These are phyloP conservation scores for Rhexocercosporidium sp. DNA, from an alignment of 2,329 filamentous ascomycete species.

Conservation along the genomic window DNA sequence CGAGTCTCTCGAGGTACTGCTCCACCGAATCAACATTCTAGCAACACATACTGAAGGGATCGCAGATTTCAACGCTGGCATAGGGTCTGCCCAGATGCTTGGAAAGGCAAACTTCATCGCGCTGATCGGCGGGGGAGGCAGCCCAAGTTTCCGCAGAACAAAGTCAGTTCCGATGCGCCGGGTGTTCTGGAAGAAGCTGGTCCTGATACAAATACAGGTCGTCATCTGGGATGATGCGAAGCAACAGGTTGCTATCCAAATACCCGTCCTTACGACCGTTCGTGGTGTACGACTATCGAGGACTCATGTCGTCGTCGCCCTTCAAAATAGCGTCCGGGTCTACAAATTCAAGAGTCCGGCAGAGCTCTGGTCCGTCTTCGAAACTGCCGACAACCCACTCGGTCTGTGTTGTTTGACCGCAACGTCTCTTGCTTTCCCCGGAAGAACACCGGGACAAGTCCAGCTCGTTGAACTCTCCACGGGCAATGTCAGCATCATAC, in stretches of 20 bases:
- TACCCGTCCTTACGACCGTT: slow-evolving; percentile 82
- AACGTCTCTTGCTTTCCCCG: slow-evolving; percentile 80
- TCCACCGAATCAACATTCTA: not conserved
- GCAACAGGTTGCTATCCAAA: slow-evolving; percentile 73
- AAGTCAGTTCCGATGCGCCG: slow-evolving; percentile 53
- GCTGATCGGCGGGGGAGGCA: slow-evolving; percentile 86
- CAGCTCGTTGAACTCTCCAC: slow-evolving; percentile 81
- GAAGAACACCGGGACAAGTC: slow-evolving; percentile 85
- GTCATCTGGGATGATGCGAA: slow-evolving; percentile 92
- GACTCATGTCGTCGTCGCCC: slow-evolving; percentile 77
- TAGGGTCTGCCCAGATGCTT: slow-evolving; percentile 86
- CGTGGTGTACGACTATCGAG: slow-evolving; percentile 79
- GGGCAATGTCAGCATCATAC: slow-evolving; percentile 89
- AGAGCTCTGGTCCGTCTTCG: slow-evolving; percentile 73
- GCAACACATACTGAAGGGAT: slow-evolving; percentile 25
- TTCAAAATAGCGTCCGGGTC: slow-evolving; percentile 81
- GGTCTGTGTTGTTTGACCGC: slow-evolving; percentile 81
- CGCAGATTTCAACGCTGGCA: slow-evolving; percentile 78
- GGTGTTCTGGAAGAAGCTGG: not conserved
- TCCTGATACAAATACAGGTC: slow-evolving; percentile 53
- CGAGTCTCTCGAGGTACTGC: slow-evolving; percentile 63
- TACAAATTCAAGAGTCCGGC: slow-evolving; percentile 80
- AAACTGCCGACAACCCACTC: slow-evolving; percentile 83
- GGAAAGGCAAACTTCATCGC: slow-evolving; percentile 86
- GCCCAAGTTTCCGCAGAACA: slow-evolving; percentile 87